Conservation (phyloP, 2,329 filamentous ascomycete species). For the Aspergillus brunneoviolaceus region DNA sequence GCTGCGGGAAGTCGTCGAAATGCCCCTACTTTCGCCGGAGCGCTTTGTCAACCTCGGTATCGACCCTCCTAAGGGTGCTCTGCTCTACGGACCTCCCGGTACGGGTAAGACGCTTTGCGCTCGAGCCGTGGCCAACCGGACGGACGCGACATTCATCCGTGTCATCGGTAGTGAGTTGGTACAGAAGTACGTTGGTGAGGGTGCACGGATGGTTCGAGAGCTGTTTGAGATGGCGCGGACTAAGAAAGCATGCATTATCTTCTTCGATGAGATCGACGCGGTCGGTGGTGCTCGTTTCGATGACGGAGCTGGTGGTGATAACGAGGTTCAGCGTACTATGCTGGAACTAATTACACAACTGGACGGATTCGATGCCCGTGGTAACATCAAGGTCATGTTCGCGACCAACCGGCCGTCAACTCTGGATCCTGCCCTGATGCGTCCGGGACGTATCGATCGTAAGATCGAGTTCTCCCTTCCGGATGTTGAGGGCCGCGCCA, state of each 20-base stretch:
- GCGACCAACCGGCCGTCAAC: conserved; percentile 96
- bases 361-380: conserved; percentile 91
- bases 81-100: conserved; percentile 93
- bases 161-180: conserved; percentile 98
- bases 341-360: conserved; percentile 95
- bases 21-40: conserved; percentile 94
- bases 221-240: conserved; percentile 99
- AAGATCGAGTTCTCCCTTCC: conserved; percentile 99
- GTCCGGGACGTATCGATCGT: conserved; percentile 93
- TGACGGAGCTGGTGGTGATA: conserved; percentile 93
- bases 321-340: conserved; percentile 98
- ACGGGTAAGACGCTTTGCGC: conserved; percentile 99
- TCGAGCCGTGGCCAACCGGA: conserved; percentile 94
- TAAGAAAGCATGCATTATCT: conserved; percentile 99
- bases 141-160: conserved; percentile 96
- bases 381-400: conserved; percentile 99
- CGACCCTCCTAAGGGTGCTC: conserved; percentile 93
- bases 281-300: conserved; percentile 95
- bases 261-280: conserved; percentile 98
- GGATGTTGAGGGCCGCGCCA: conserved; percentile 94
- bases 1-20: conserved; percentile 96
- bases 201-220: conserved; percentile 96
- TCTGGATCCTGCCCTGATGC: conserved; percentile 93
- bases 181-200: conserved; percentile 98
- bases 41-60: conserved; percentile 98